Evolutionary conservation across 2,329 filamentous ascomycete species (phyloP).

Genomic region (Chlorencoelia australis): DNA sequence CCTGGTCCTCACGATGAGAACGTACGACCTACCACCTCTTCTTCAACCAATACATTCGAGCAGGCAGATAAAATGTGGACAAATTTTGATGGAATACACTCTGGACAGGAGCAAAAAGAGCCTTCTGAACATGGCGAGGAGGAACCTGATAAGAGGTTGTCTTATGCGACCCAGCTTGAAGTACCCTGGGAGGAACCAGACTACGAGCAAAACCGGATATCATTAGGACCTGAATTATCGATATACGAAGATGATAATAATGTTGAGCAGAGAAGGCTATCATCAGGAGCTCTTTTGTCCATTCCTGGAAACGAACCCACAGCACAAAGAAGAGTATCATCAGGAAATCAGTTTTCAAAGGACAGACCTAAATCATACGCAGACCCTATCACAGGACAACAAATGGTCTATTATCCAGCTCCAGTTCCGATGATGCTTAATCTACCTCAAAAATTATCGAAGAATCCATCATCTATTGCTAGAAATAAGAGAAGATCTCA

Average conservation of each 20-base stretch:
- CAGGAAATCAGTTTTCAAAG: slow-evolving; percentile 17
- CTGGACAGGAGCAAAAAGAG: no score
- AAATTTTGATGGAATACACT: slow-evolving; percentile 76
- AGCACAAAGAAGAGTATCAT: slow-evolving; percentile 7
- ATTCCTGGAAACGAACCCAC: slow-evolving; percentile 22
- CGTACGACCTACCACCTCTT: slow-evolving; percentile 18
- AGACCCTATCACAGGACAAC: slow-evolving; percentile 56
- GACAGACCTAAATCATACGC: slow-evolving; percentile 46
- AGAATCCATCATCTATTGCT: slow-evolving; percentile 51
- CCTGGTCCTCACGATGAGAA: slow-evolving; percentile 10
- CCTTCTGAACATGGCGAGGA: no score
- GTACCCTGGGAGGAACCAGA: no score
- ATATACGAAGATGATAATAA: slow-evolving; percentile 7
- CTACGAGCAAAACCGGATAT: no score
- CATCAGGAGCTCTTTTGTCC: slow-evolving; percentile 11
- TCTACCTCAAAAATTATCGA: slow-evolving; percentile 77
- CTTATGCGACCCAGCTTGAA: no score
- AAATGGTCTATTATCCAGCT: slow-evolving; percentile 92
- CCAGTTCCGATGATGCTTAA: slow-evolving; percentile 92
- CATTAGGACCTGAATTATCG: slow-evolving; percentile 1
- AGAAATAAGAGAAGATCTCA: slow-evolving; percentile 66
- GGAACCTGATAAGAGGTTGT: no score
- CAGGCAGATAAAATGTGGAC: slow-evolving; percentile 59
- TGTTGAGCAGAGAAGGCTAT: slow-evolving; percentile 9
- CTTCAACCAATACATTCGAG: slow-evolving; percentile 42